A percentile compares a stretch with the other conserved stretches of the same genome.
phyloP scores from a whole-genome alignment of 2,329 filamentous ascomycete species.

The Stachybotrys echinatus region DNA sequence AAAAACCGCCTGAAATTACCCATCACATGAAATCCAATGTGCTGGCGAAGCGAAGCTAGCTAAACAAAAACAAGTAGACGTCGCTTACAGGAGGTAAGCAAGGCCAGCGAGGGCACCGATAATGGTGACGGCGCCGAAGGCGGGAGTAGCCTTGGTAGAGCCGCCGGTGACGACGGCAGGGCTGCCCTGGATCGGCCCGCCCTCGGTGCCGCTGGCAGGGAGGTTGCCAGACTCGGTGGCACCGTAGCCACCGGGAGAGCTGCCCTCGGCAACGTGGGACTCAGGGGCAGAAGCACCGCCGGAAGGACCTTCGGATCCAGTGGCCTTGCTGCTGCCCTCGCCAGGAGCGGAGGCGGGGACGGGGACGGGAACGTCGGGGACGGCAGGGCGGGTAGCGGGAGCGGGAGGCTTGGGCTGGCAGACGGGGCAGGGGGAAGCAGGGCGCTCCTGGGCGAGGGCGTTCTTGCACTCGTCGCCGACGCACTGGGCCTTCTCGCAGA shows the following conservation, averaged over 20 bases:
- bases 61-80: no score
- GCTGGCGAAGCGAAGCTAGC: no score
- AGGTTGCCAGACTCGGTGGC: neutral
- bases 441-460: constrained; percentile 25
- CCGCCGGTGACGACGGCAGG: constrained; percentile 15
- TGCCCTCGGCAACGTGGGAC: no score
- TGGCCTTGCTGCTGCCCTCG: no score
- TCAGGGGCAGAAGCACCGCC: no score
- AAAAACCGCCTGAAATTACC: no score
- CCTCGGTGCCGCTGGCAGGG: neutral
- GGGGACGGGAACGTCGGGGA: no score
- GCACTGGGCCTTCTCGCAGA: constrained; percentile 22
- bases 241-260: neutral
- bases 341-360: no score
- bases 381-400: no score
- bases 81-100: constrained; percentile 19
- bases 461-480: constrained; percentile 21
- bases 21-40: no score
- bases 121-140: constrained; percentile 12
- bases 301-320: no score
- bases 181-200: constrained; percentile 1
- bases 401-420: constrained; percentile 15
- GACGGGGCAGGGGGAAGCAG: no score
- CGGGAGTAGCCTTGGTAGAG: constrained; percentile 16
- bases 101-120: constrained; percentile 14